A percentile compares a stretch with the other conserved stretches of the same genome.
These are phyloP conservation scores for Phytophthora meadii DNA, from an alignment of 352 stramenopile species.

Conservation along the genomic window DNA sequence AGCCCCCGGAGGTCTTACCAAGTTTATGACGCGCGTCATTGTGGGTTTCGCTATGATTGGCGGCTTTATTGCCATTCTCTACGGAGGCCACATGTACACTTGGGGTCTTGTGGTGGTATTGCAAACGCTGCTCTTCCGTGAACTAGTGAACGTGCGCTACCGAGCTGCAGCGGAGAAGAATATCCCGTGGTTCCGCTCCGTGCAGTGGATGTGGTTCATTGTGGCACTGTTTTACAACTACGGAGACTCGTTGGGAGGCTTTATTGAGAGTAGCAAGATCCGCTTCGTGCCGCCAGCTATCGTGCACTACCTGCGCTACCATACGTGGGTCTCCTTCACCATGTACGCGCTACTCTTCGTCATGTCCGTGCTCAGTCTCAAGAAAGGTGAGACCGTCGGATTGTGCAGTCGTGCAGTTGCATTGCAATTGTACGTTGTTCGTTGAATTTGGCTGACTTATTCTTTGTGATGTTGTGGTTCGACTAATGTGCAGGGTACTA, in stretches of 20 bases:
- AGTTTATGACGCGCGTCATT: slow-evolving; percentile 79
- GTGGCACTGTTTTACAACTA: slow-evolving; percentile 98
- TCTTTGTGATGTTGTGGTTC: slow-evolving; percentile 7
- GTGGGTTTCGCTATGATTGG: slow-evolving; percentile 82
- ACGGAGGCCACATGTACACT: slow-evolving; percentile 84
- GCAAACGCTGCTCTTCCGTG: slow-evolving; percentile 94
- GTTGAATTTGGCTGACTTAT: slow-evolving; percentile 5
- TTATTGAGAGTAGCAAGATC: slow-evolving; percentile 88
- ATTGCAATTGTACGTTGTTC: slow-evolving; percentile 3
- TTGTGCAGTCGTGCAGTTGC: slow-evolving; percentile 14
- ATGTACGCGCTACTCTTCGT: slow-evolving; percentile 97
- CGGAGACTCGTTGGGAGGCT: slow-evolving; percentile 85
- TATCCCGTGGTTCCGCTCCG: slow-evolving; percentile 97
- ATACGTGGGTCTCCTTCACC: slow-evolving; percentile 93
- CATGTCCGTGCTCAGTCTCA: slow-evolving; percentile 95
- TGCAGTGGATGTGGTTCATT: slow-evolving; percentile 98
- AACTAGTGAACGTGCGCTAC: slow-evolving; percentile 99
- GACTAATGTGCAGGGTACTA: slow-evolving; percentile 77
- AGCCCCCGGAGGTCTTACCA: slow-evolving; percentile 48
- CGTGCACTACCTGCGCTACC: slow-evolving; percentile 91
- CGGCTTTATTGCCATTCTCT: slow-evolving; percentile 74
- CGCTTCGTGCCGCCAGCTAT: slow-evolving; percentile 79
- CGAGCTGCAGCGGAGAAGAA: slow-evolving; percentile 93
- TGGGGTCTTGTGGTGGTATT: slow-evolving; percentile 87
- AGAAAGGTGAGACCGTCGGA: slow-evolving; percentile 64